Conservation (phyloP, 805 yeast genomes). For the Sungouiella thailandica region DNA sequence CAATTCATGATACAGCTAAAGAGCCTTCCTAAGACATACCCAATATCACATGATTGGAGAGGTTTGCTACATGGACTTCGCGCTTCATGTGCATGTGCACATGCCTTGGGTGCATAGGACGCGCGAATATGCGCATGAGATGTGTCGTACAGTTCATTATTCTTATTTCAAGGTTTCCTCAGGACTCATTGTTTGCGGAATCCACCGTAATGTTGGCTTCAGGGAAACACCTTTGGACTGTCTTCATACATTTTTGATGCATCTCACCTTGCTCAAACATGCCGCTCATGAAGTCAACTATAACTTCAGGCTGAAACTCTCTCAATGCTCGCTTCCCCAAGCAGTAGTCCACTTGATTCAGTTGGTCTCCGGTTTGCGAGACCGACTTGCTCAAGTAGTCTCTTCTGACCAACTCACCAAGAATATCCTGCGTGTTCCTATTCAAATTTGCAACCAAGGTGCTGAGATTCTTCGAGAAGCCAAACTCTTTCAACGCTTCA, state of each 20-base stretch:
- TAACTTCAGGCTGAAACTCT: conserved; percentile 29
- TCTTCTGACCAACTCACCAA: conserved; percentile 23
- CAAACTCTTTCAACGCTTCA: conserved; percentile 18
- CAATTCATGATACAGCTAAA: too few species aligned
- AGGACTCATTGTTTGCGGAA: too few species aligned
- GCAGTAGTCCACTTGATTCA: conserved; percentile 17
- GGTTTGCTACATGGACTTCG: too few species aligned
- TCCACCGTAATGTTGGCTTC: too few species aligned
- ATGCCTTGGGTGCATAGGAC: too few species aligned
- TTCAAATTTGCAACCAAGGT: conserved; percentile 17
- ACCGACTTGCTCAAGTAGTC: conserved; percentile 24
- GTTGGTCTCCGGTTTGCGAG: conserved; percentile 12
- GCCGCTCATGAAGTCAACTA: conserved; percentile 18
- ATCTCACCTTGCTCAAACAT: not conserved
- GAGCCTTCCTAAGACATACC: too few species aligned
- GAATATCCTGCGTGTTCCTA: conserved; percentile 17
- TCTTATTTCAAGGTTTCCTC: too few species aligned
- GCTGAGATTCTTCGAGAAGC: conserved; percentile 20
- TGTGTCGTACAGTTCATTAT: too few species aligned
- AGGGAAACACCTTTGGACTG: conserved; percentile 1
- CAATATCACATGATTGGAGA: too few species aligned
- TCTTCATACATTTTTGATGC: not conserved
- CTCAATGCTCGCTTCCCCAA: conserved; percentile 30
- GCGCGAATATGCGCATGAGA: too few species aligned
- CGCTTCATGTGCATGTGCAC: too few species aligned